phyloP scores from a whole-genome alignment of 768 basidiomycete species.

The Psilocybe subaeruginosa region DNA sequence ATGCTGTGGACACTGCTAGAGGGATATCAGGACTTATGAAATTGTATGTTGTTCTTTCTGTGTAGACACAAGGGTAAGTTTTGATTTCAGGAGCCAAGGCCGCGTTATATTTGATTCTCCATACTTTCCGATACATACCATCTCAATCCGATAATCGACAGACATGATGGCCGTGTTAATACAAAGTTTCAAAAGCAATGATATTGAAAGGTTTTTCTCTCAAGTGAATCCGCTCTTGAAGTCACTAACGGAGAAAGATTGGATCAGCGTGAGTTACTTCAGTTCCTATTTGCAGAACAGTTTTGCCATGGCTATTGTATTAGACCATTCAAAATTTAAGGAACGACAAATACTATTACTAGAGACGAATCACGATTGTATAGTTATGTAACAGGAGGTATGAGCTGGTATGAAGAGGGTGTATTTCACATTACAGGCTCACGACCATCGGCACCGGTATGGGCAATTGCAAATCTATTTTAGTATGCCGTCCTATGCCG shows the following conservation, averaged over 20 bases:
- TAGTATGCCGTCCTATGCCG: not conserved
- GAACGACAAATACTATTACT: too few species aligned
- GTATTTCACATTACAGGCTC: too few species aligned
- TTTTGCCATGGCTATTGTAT: too few species aligned
- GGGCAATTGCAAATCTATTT: not conserved
- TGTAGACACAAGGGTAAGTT: not conserved
- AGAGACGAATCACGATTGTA: too few species aligned
- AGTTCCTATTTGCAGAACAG: too few species aligned
- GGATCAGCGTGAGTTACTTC: too few species aligned
- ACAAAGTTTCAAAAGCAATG: not conserved
- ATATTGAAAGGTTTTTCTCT: not conserved
- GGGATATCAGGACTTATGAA: constrained; percentile 6
- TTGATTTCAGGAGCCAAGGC: not conserved
- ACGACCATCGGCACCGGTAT: not conserved
- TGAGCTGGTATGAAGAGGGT: too few species aligned
- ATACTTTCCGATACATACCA: constrained; percentile 1
- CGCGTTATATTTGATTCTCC: constrained; percentile 7
- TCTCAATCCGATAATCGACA: constrained; percentile 11
- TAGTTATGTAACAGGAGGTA: too few species aligned
- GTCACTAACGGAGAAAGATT: too few species aligned
- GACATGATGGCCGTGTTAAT: constrained; percentile 6
- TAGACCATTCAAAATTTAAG: too few species aligned
- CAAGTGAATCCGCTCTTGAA: too few species aligned
- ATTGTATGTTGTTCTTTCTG: constrained; percentile 5
- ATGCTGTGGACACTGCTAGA: not conserved